A percentile compares a stretch with the other conserved stretches of the same genome.
These are phyloP conservation scores for Coffea canephora DNA, from an alignment of 257 asterid genomes.

Conservation along the genomic window DNA sequence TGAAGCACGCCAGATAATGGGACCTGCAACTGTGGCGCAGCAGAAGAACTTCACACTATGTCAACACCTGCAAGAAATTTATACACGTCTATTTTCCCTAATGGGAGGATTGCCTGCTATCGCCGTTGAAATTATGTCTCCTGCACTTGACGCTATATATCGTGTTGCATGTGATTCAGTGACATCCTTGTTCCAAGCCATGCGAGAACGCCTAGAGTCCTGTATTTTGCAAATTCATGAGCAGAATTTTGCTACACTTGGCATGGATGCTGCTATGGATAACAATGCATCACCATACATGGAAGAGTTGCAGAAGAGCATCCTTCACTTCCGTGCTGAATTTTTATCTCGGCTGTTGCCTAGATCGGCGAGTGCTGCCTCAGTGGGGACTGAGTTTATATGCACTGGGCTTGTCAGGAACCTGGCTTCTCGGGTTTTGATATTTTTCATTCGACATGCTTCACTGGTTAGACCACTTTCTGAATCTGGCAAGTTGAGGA, in stretches of 20 bases:
- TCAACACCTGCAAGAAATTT: conserved; percentile 90
- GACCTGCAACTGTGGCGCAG: conserved; percentile 88
- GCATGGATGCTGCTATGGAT: conserved; percentile 82
- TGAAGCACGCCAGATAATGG: conserved; percentile 90
- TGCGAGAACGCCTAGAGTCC: conserved; percentile 89
- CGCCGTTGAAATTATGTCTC: conserved; percentile 78
- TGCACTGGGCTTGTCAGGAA: conserved; percentile 81
- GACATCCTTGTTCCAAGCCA: conserved; percentile 83
- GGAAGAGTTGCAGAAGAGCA: conserved; percentile 87
- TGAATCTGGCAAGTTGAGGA: conserved; percentile 90
- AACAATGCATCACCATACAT: conserved; percentile 83
- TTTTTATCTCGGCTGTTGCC: conserved; percentile 82
- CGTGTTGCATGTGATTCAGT: conserved; percentile 93
- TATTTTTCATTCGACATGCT: conserved; percentile 83
- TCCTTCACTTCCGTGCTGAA: conserved; percentile 75
- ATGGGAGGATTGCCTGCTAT: conserved; percentile 61
- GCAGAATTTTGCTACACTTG: conserved; percentile 68
- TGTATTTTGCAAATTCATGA: conserved; percentile 86
- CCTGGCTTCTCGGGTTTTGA: conserved; percentile 86
- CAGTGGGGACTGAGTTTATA: conserved; percentile 59
- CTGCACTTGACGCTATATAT: conserved; percentile 73
- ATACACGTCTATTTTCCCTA: conserved; percentile 63
- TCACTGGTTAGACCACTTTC: conserved; percentile 90
- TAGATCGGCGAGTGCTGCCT: conserved; percentile 47
- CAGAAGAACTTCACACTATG: conserved; percentile 80